Conservation (phyloP, 495 filamentous ascomycete genomes). For the Poronia punctata region DNA sequence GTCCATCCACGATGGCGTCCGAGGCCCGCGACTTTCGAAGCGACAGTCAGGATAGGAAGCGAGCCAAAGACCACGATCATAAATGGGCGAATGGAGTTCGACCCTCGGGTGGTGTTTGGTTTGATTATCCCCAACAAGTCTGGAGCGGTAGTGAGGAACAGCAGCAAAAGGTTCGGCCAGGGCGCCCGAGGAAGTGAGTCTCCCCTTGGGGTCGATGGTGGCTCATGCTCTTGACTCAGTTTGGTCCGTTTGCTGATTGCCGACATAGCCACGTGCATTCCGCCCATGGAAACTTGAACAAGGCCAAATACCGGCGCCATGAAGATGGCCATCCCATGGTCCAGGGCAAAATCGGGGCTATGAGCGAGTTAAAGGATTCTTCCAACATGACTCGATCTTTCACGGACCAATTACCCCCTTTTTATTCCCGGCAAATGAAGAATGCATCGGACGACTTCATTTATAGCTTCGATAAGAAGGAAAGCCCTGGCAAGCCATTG, state of each 20-base stretch:
- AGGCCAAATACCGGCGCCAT: no score
- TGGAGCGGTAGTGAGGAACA: constrained; percentile 18
- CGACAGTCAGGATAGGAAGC: constrained; percentile 35
- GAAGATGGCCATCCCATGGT: no score
- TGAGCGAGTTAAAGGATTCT: constrained; percentile 27
- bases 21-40: constrained; percentile 37
- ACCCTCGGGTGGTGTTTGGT: constrained; percentile 17
- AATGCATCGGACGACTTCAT: constrained; percentile 31
- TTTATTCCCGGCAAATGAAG: constrained; percentile 12
- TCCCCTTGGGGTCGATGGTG: no score
- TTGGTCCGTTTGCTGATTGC: no score
- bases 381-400: constrained; percentile 22
- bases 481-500: constrained; percentile 31
- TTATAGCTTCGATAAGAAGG: constrained; percentile 38
- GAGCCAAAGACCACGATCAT: constrained; percentile 31
- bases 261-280: no score
- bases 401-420: constrained; percentile 20
- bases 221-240: constrained; percentile 9
- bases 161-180: constrained; percentile 27
- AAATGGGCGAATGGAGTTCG: constrained; percentile 38
- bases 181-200: constrained; percentile 15
- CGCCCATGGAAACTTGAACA: no score
- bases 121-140: constrained; percentile 5
- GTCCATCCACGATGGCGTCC: constrained; percentile 18
- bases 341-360: constrained; percentile 24